Evolutionary conservation across 305 asterid species (phyloP), one percentile per base, ranked within the genome.

Genomic region (Stenogyne calaminthoides): DNA sequence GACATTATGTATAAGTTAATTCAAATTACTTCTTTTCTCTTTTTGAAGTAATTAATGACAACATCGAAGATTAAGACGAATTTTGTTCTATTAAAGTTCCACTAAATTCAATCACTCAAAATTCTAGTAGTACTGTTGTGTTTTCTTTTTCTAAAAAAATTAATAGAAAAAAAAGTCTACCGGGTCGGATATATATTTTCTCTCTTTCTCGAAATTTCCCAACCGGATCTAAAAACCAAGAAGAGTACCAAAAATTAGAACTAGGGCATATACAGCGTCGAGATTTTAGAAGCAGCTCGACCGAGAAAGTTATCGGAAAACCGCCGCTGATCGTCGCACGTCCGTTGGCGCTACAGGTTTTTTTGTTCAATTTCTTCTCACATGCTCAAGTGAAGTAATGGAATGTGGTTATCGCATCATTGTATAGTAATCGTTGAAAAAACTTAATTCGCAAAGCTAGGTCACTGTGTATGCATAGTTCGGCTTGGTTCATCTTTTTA

Each of bases 331-430:
- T 63, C 34, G 52, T 11, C 34, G 69, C 29, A 14, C 16, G 6
- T 32, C 47, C 67, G 25, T 61, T 8, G 67, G n/a, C 51, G 54
- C 52, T 5, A 18, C 54, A 63, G 69, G 69, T 63, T 63, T 5
- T 32, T 39, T 9, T 37, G 18, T 11, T 63, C 54, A 19, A 63
- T 63, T 37, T 40, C 52, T 6, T 37, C 10, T 39, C 69, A 2
- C 49, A 16, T 39, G 52, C 34, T 37, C 12, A 18, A 4, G 16
- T 63, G 69, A 39, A 60, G 47, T n/a, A 32, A 34, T 34, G n/a
- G n/a, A 34, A 58, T 57, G 39, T 12, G 14, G 64, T 9, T 57
- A 39, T 15, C 27, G 49, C 67, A 36, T 63, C 10, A 39, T 4
- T 18, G 9, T 39, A 2, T 63, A 15, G 54, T 37, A 19, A 37